Evolutionary conservation across 768 basidiomycete genomes (phyloP).

Genomic region (Pleurotus citrinopileatus): DNA sequence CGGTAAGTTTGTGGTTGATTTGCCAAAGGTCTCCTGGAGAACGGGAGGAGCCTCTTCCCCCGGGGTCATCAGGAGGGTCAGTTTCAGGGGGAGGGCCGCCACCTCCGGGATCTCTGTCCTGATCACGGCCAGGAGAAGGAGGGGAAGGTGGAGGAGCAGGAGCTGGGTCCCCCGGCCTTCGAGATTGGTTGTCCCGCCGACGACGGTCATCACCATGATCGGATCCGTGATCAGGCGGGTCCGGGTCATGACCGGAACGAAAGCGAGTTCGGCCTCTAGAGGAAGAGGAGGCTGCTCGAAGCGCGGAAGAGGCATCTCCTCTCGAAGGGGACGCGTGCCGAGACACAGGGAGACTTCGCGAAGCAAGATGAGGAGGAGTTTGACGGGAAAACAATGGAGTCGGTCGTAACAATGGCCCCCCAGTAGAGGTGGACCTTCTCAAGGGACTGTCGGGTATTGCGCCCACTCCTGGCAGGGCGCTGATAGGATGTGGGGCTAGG

Average conservation of each 20-base stretch:
- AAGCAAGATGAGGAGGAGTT: neutral
- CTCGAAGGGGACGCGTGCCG: neutral
- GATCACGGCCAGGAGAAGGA: neutral
- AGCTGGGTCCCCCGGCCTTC: no score
- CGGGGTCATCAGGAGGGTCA: neutral
- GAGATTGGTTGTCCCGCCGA: neutral
- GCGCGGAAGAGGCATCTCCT: neutral
- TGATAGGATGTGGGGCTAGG: neutral
- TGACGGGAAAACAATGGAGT: neutral
- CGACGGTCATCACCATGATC: no score
- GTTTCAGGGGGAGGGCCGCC: neutral
- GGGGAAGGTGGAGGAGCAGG: neutral
- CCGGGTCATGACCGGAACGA: no score
- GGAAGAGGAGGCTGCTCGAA: neutral
- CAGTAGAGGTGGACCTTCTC: neutral
- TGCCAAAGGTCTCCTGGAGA: neutral
- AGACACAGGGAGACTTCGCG: neutral
- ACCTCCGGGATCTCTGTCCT: neutral
- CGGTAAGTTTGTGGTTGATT: conserved; percentile 1
- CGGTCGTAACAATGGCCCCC: conserved; percentile 6
- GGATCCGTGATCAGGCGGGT: no score
- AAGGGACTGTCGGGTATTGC: neutral
- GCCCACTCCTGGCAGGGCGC: neutral
- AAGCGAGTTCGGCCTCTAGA: no score
- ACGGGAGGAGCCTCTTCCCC: neutral